Evolutionary conservation across 202 grass and related monocot species (phyloP), one percentile per base, ranked within the genome.

Genomic region (Hordeum pubiflorum): DNA sequence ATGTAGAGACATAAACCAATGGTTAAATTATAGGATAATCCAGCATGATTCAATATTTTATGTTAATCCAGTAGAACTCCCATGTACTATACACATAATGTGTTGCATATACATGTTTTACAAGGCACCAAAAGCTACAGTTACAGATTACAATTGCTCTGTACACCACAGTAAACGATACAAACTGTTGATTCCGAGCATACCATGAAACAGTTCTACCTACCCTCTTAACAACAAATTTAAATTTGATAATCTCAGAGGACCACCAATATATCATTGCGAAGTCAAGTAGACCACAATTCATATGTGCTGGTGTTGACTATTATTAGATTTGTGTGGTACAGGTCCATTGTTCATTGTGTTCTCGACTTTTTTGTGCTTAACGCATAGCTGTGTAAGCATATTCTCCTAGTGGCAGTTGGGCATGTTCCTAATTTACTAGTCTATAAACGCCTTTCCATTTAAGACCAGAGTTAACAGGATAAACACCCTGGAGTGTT

Each of bases 251-350:
- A 50, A 32, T 52, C 8, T n/a, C 15, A 0, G 3, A 72, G 43
- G 43, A 72, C 7, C 14, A 48, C 23, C 31, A 17, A 72, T 58
- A 33, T 9, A 66, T 23, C 22, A 78, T 18, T 83, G 15, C 14
- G 20, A 66, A 40, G 77, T n/a, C 64, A 71, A 41, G 27, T 43
- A 34, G 61, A 82, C 56, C 31, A 75, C 31, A 52, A 75, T 56
- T 75, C 41, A 10, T 37, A 37, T 37, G 9, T 26, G n/a, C 71
- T 74, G 26, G 64, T 65, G 32, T 44, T 55, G 21, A 82, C 34
- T 40, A 65, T 32, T 40, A 40, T n/a, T 64, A 20, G 40, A 77
- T 10, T 23, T 81, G 59, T 81, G 22, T 40, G 3, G 14, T 36
- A 64, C 20, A 27, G 32, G 58, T 17, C 32, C 46, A 24, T 29